Conservation (phyloP, 495 filamentous ascomycete genomes). For the Aspergillus campestris region DNA sequence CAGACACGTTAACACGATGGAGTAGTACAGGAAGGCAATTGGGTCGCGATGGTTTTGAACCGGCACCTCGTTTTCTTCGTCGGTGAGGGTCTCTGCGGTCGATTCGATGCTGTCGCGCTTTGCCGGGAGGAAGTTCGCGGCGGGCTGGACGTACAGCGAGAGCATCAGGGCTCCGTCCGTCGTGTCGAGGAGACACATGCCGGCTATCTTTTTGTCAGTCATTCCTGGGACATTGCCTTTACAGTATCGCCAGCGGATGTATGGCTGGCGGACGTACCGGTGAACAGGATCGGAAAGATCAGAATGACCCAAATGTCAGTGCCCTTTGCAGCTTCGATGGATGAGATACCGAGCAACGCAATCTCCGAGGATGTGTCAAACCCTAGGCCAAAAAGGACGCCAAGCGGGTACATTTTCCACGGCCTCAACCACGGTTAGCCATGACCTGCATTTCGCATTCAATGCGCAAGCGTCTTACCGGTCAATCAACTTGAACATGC, state of each 20-base stretch:
- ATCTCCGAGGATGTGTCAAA: conserved; percentile 97
- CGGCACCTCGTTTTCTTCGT: conserved; percentile 16
- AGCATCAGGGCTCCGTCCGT: conserved; percentile 93
- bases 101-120: conserved; percentile 14
- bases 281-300: conserved; percentile 86
- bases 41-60: conserved; percentile 50
- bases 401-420: conserved; percentile 96
- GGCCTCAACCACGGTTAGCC: conserved; percentile 36
- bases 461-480: conserved; percentile 25
- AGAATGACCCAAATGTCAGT: conserved; percentile 92
- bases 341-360: conserved; percentile 82
- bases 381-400: conserved; percentile 83
- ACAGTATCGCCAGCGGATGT: background rate
- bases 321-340: conserved; percentile 73
- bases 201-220: conserved; percentile 36
- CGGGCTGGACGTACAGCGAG: conserved; percentile 70
- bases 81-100: conserved; percentile 8
- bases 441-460: background rate
- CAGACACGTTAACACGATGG: conserved; percentile 76
- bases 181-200: conserved; percentile 88
- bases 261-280: conserved; percentile 41
- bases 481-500: conserved; percentile 76
- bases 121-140: conserved; percentile 35
- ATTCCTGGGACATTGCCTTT: background rate
- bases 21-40: conserved; percentile 89